phyloP scores from a whole-genome alignment of 2,329 filamentous ascomycete genomes.

The Colletotrichum sublineola region DNA sequence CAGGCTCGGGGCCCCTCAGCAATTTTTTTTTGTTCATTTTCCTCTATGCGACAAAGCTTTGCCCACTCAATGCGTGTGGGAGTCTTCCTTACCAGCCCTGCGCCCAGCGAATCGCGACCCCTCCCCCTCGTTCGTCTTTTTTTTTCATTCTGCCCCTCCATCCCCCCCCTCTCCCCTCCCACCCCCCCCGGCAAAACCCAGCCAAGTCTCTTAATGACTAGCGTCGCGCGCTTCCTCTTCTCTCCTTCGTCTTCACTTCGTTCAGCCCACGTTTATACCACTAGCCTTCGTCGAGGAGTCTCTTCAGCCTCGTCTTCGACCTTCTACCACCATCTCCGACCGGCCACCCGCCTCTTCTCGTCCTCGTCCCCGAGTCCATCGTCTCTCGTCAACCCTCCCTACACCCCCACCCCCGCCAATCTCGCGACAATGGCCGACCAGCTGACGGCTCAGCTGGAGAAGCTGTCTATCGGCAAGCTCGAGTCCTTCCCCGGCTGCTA shows the following conservation, averaged over 20 bases:
- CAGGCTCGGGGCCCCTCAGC: constrained; percentile 21
- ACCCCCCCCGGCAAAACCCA: neutral
- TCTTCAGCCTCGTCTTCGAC: constrained; percentile 10
- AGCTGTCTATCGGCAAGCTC: constrained; percentile 53
- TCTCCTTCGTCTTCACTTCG: constrained; percentile 37
- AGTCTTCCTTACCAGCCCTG: constrained; percentile 1
- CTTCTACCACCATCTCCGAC: neutral
- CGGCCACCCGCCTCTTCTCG: constrained; percentile 26
- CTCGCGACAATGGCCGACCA: constrained; percentile 49
- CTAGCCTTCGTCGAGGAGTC: constrained; percentile 30
- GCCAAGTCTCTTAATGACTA: constrained; percentile 40
- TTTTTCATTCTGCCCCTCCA: constrained; percentile 11
- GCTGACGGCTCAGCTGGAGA: constrained; percentile 52
- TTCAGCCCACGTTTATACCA: constrained; percentile 17
- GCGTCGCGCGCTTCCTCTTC: constrained; percentile 37
- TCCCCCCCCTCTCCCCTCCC: neutral
- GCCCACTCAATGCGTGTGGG: neutral
- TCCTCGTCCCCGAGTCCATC: constrained; percentile 12
- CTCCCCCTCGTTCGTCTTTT: constrained; percentile 33
- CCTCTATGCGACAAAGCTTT: constrained; percentile 17
- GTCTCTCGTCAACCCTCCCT: constrained; percentile 30
- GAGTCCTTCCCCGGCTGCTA: constrained; percentile 68
- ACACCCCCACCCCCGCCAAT: constrained; percentile 13
- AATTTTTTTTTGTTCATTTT: constrained; percentile 35
- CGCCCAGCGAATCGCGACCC: neutral